A percentile compares a stretch with the other conserved stretches of the same genome.
Evolutionary conservation across 345 rosid genomes (phyloP).

Genomic region (Bruguiera gymnorhiza): DNA sequence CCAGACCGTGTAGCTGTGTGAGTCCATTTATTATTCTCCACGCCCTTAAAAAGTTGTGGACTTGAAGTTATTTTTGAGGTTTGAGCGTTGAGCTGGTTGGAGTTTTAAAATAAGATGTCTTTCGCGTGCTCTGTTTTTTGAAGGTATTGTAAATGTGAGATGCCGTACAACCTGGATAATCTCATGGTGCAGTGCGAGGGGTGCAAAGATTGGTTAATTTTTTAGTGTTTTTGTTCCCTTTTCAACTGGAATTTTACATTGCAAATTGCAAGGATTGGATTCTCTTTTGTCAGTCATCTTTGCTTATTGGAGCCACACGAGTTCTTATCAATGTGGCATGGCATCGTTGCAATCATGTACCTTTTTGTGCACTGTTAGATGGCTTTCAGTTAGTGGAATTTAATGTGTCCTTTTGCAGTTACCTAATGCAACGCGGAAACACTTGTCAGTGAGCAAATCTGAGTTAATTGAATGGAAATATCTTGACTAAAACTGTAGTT

Average conservation of each 20-base stretch:
- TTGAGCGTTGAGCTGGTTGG: neutral
- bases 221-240: neutral
- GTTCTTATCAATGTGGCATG: neutral
- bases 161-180: slow-evolving; percentile 85
- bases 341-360: neutral
- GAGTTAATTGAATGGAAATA: too few species aligned
- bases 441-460: too few species aligned
- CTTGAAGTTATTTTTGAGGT: neutral
- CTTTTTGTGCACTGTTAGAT: neutral
- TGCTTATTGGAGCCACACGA: slow-evolving; percentile 13
- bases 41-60: neutral
- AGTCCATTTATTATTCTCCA: slow-evolving; percentile 23
- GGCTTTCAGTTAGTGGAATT: neutral
- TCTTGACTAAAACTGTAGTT: too few species aligned
- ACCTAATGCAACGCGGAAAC: too few species aligned
- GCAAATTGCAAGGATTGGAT: neutral
- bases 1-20: slow-evolving; percentile 88
- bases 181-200: slow-evolving; percentile 85
- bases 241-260: neutral
- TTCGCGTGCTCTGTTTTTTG: slow-evolving; percentile 22
- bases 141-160: slow-evolving; percentile 87
- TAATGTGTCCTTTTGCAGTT: too few species aligned
- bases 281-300: neutral
- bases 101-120: slow-evolving; percentile 1
- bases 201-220: slow-evolving; percentile 77